Evolutionary conservation across 192 early-diverging fungal genomes (phyloP).

Genomic region (Podila minutissima): DNA sequence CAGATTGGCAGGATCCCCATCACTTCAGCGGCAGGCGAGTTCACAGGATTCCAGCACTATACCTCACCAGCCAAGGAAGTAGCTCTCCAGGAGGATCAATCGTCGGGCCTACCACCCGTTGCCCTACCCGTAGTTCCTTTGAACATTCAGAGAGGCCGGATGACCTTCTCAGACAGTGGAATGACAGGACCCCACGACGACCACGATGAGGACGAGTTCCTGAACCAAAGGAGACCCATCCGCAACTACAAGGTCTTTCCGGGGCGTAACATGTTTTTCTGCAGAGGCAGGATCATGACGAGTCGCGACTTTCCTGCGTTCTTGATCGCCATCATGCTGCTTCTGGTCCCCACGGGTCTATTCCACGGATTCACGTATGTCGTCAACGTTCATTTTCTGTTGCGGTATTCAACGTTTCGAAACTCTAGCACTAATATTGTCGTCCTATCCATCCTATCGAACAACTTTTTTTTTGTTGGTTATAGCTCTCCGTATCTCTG

Average conservation of each 20-base stretch:
- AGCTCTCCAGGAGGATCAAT: background rate
- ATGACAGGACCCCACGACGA: constrained; percentile 5
- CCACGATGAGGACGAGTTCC: constrained; percentile 27
- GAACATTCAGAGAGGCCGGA: background rate
- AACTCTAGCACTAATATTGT: too few relatives aligned
- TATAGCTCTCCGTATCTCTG: constrained; percentile 75
- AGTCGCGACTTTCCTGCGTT: constrained; percentile 73
- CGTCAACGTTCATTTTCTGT: background rate
- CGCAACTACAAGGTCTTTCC: constrained; percentile 61
- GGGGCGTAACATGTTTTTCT: constrained; percentile 69
- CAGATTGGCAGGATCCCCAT: constrained; percentile 27
- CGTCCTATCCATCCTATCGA: too few relatives aligned
- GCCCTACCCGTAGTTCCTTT: background rate
- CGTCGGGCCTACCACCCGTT: background rate
- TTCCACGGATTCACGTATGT: constrained; percentile 69
- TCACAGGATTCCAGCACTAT: constrained; percentile 33
- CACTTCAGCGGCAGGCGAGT: constrained; percentile 21
- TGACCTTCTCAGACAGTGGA: constrained; percentile 11
- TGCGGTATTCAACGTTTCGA: background rate
- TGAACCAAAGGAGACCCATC: constrained; percentile 21
- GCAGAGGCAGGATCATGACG: constrained; percentile 71
- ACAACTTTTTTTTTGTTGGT: background rate
- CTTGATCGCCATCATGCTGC: constrained; percentile 61
- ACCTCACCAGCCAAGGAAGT: constrained; percentile 3
- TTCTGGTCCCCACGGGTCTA: constrained; percentile 66